phyloP scores from a whole-genome alignment of 441 rosid genomes.

The Jatropha podagrica region DNA sequence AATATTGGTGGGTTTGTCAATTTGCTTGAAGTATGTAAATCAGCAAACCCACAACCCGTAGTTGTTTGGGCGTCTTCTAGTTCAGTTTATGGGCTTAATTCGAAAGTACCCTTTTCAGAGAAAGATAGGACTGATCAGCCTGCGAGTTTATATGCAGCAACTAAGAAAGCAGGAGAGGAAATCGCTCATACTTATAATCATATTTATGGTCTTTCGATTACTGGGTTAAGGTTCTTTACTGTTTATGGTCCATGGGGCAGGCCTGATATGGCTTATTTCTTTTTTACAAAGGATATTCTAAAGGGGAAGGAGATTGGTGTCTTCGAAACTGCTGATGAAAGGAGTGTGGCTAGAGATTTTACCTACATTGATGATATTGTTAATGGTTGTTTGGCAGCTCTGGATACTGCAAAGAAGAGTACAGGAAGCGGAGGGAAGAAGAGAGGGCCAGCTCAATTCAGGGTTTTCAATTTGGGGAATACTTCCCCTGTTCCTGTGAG shows the following conservation, averaged over 20 bases:
- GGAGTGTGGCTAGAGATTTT: slow-evolving; percentile 76
- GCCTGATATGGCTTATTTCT: slow-evolving; percentile 86
- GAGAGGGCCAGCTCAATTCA: slow-evolving; percentile 54
- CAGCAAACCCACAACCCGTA: slow-evolving; percentile 61
- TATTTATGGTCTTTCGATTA: slow-evolving; percentile 71
- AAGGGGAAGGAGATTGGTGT: slow-evolving; percentile 57
- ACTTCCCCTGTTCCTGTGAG: slow-evolving; percentile 68
- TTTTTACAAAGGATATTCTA: slow-evolving; percentile 64
- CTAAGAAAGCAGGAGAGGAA: slow-evolving; percentile 79
- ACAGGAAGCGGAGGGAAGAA: slow-evolving; percentile 82
- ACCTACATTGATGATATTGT: slow-evolving; percentile 82
- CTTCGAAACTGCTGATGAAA: slow-evolving; percentile 54
- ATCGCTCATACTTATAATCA: slow-evolving; percentile 73
- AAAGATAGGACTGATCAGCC: slow-evolving; percentile 73
- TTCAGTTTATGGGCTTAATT: slow-evolving; percentile 69
- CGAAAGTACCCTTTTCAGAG: slow-evolving; percentile 74
- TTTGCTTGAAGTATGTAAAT: slow-evolving; percentile 57
- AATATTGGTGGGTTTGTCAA: slow-evolving; percentile 68
- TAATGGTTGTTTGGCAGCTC: slow-evolving; percentile 65
- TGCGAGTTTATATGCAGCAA: slow-evolving; percentile 77
- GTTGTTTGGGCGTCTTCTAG: slow-evolving; percentile 80
- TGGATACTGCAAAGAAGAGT: slow-evolving; percentile 80
- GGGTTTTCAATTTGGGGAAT: slow-evolving; percentile 78
- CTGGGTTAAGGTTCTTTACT: slow-evolving; percentile 79
- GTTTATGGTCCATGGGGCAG: slow-evolving; percentile 90